A percentile compares a stretch with the other conserved stretches of the same genome.
Conservation (phyloP, 768 basidiomycete genomes). For the Boletus rufocinnamomeus region DNA sequence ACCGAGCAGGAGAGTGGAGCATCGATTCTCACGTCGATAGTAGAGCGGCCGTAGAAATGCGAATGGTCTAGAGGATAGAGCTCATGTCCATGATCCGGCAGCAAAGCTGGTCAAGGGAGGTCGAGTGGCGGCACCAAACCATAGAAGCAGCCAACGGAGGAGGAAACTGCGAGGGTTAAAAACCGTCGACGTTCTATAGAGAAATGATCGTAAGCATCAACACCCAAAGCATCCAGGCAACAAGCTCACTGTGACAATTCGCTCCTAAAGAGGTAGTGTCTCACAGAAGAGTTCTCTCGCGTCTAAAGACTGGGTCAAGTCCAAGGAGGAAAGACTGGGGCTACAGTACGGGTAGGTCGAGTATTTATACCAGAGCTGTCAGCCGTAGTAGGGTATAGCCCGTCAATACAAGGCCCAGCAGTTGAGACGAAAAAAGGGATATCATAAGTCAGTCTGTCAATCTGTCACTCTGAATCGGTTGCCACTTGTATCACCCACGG, state of each 20-base stretch:
- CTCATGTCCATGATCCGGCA: conserved; percentile 2
- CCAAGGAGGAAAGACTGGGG: too few relatives aligned
- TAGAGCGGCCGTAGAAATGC: conserved; percentile 18
- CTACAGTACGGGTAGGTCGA: too few relatives aligned
- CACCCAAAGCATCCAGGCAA: conserved; percentile 5
- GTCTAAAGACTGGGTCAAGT: too few relatives aligned
- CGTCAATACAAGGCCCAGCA: too few relatives aligned
- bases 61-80: neutral
- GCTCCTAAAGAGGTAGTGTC: too few relatives aligned
- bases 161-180: neutral
- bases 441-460: too few relatives aligned
- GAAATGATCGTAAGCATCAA: neutral
- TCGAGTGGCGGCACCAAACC: neutral
- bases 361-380: too few relatives aligned
- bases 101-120: neutral
- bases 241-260: neutral
- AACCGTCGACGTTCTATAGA: neutral
- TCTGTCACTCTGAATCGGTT: too few relatives aligned
- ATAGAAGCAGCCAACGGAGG: neutral
- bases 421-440: too few relatives aligned
- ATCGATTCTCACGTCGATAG: conserved; percentile 5
- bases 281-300: too few relatives aligned
- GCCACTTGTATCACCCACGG: too few relatives aligned
- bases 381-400: too few relatives aligned
- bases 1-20: neutral